Conservation (phyloP, 306 rosid species). For the Oxytropis ochrocephala region DNA sequence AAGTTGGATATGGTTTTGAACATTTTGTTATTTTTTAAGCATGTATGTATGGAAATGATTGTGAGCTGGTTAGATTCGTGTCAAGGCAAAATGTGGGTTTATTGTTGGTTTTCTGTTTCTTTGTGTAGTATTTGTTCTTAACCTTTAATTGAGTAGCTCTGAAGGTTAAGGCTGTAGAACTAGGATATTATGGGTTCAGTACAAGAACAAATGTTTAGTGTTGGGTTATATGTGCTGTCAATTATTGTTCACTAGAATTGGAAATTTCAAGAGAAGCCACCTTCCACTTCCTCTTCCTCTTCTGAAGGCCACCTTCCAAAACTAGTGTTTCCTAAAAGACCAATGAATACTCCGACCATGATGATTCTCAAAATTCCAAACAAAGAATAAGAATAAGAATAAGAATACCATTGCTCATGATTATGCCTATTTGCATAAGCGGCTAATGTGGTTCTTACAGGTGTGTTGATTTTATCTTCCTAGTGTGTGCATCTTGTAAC, state of each 20-base stretch:
- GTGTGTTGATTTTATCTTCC: too few species aligned
- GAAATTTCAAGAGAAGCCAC: slow-evolving; percentile 69
- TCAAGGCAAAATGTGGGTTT: not conserved
- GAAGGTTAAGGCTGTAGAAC: not conserved
- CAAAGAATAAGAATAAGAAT: too few species aligned
- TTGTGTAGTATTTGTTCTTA: not conserved
- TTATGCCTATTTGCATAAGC: too few species aligned
- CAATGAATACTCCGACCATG: slow-evolving; percentile 48
- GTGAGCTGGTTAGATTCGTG: too few species aligned
- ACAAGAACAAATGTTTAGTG: not conserved
- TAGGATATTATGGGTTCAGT: not conserved
- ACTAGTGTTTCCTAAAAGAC: slow-evolving; percentile 46
- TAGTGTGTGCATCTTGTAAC: too few species aligned
- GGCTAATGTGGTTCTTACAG: too few species aligned
- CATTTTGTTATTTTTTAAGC: too few species aligned
- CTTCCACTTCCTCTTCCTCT: too few species aligned
- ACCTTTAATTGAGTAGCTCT: not conserved
- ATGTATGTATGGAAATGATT: too few species aligned
- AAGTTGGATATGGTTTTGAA: too few species aligned
- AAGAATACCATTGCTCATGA: too few species aligned
- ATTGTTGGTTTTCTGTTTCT: not conserved
- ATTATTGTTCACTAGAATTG: slow-evolving; percentile 19
- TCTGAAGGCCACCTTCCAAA: too few species aligned
- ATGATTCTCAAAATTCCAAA: slow-evolving; percentile 44
- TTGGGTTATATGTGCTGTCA: not conserved